Evolutionary conservation across 73 alveolate genomes (phyloP).

Genomic region (Paramecium bursaria): DNA sequence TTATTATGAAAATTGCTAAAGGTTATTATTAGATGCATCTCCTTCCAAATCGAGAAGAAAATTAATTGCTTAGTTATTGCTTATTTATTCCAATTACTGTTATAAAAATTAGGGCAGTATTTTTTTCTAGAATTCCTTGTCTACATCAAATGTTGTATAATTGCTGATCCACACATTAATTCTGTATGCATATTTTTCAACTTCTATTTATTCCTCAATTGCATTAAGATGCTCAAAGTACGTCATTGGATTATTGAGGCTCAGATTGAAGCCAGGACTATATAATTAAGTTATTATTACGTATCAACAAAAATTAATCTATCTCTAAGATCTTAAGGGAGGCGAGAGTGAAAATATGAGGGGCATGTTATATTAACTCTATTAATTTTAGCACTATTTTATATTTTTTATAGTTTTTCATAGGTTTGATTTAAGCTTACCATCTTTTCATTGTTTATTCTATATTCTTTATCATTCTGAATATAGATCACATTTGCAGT

Average conservation of each 20-base stretch:
- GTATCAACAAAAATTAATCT: constrained; percentile 23
- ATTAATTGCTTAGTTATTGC: neutral
- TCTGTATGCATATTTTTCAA: neutral
- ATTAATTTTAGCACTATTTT: neutral
- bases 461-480: neutral
- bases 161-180: constrained; percentile 47
- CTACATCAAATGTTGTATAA: constrained; percentile 47
- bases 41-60: neutral
- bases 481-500: neutral
- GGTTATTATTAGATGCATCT: too few species aligned
- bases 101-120: neutral
- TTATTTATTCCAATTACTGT: neutral
- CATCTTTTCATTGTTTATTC: neutral
- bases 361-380: neutral
- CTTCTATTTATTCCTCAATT: neutral
- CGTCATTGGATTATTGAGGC: neutral
- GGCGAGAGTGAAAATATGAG: neutral
- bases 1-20: neutral
- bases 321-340: neutral
- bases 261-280: constrained; percentile 18
- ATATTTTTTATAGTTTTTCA: neutral
- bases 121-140: neutral
- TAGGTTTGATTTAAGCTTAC: neutral
- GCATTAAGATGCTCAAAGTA: neutral
- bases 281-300: neutral